These are phyloP conservation scores for Globisporangium echinulatum DNA, from an alignment of 352 stramenopile species.

Conservation along the genomic window DNA sequence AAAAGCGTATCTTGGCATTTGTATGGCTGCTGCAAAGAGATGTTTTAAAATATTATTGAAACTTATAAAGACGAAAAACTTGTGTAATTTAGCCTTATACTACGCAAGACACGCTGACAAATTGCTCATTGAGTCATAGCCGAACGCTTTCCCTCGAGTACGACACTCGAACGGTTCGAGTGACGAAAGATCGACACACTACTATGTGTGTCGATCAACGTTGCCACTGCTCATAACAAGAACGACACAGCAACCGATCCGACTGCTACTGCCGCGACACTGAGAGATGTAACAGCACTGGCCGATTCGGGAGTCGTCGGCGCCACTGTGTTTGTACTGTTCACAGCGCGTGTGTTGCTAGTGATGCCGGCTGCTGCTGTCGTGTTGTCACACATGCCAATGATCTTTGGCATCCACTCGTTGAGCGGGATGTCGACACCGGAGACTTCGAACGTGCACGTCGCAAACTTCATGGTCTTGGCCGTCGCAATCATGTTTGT, in stretches of 20 bases:
- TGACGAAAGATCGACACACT: no score
- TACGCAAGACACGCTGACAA: no score
- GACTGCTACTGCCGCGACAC: background rate
- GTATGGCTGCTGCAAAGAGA: no score
- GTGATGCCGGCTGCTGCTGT: background rate
- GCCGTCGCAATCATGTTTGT: background rate
- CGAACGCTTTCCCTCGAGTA: no score
- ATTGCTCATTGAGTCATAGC: no score
- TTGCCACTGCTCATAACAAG: background rate
- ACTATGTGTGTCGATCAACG: no score
- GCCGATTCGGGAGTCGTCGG: background rate
- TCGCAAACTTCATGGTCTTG: conserved; percentile 10
- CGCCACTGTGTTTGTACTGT: background rate
- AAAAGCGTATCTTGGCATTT: background rate
- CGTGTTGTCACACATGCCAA: background rate
- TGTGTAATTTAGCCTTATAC: no score
- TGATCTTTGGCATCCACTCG: conserved; percentile 5
- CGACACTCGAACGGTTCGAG: no score
- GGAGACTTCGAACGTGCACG: conserved; percentile 5
- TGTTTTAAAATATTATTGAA: no score
- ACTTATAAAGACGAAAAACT: no score
- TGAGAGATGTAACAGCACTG: background rate
- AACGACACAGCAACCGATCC: background rate
- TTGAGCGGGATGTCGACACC: conserved; percentile 6
- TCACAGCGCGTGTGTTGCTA: background rate